phyloP scores from a whole-genome alignment of 129 eudicot species.

The Apium graveolens region DNA sequence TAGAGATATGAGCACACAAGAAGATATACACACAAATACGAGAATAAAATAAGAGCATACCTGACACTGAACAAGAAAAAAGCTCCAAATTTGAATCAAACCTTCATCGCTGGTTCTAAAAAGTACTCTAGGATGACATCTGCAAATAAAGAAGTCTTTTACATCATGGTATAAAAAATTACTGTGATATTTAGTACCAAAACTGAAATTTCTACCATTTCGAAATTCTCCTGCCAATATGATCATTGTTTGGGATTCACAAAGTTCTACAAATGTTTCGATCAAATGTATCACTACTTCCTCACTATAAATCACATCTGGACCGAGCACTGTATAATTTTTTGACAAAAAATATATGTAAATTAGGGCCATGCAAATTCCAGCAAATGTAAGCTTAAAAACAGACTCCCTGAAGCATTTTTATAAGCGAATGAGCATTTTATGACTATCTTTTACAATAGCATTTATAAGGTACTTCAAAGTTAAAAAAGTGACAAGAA shows the following conservation, averaged over 20 bases:
- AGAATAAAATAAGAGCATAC: no score
- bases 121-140: slow-evolving; percentile 88
- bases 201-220: slow-evolving; percentile 44
- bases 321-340: slow-evolving; percentile 57
- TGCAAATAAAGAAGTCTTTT: slow-evolving; percentile 21
- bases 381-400: not conserved
- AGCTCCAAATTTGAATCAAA: no score
- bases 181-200: not conserved
- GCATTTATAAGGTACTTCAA: not conserved
- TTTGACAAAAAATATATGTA: not conserved
- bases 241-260: slow-evolving; percentile 58
- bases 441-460: not conserved
- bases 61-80: no score
- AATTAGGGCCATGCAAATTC: not conserved
- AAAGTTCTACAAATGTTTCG: slow-evolving; percentile 49
- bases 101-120: slow-evolving; percentile 66
- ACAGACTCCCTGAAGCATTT: not conserved
- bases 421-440: not conserved
- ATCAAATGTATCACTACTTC: slow-evolving; percentile 76
- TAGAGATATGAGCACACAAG: no score
- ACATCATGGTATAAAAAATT: not conserved
- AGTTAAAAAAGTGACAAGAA: not conserved
- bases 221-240: slow-evolving; percentile 92
- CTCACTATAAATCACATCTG: slow-evolving; percentile 86
- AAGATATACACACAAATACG: no score